Percentiles rank a stretch among this genome's conserved stretches.
These are phyloP conservation scores for Reticulascus tulasneorum DNA, from an alignment of 2,329 filamentous ascomycete species.

Conservation along the genomic window DNA sequence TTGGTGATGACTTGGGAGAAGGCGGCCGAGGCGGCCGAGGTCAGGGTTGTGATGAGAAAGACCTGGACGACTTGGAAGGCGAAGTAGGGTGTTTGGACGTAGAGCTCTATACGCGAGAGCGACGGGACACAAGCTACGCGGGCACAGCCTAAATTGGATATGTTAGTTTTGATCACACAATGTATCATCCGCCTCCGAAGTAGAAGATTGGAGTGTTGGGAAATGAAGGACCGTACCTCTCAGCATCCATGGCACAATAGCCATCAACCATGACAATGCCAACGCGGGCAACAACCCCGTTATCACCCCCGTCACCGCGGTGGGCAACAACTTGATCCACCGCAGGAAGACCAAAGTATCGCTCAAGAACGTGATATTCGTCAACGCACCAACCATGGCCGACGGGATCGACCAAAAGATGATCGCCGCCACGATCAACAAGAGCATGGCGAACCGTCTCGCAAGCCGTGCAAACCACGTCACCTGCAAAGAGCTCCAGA, in stretches of 20 bases:
- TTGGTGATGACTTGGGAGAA: conserved; percentile 49
- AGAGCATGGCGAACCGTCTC: conserved; percentile 59
- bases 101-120: conserved; percentile 67
- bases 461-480: conserved; percentile 73
- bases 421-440: conserved; percentile 67
- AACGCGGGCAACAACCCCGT: conserved; percentile 80
- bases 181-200: too few relatives aligned
- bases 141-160: conserved; percentile 56
- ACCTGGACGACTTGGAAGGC: conserved; percentile 78
- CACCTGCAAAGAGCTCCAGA: conserved; percentile 74
- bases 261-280: conserved; percentile 76
- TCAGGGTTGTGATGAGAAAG: conserved; percentile 76
- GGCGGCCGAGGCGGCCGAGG: conserved; percentile 66
- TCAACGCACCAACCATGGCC: conserved; percentile 77
- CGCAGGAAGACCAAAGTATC: conserved; percentile 62
- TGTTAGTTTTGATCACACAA: conserved; percentile 5
- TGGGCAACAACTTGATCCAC: conserved; percentile 72
- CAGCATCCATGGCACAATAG: conserved; percentile 73
- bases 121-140: conserved; percentile 69
- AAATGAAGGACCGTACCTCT: conserved; percentile 48
- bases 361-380: conserved; percentile 72
- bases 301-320: conserved; percentile 67
- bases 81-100: conserved; percentile 77
- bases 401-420: conserved; percentile 81
- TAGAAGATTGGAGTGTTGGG: too few relatives aligned